Percentiles rank a stretch among this genome's conserved stretches.
phyloP scores from a whole-genome alignment of 23 red algal species.

The Pyropia yezoensis region DNA sequence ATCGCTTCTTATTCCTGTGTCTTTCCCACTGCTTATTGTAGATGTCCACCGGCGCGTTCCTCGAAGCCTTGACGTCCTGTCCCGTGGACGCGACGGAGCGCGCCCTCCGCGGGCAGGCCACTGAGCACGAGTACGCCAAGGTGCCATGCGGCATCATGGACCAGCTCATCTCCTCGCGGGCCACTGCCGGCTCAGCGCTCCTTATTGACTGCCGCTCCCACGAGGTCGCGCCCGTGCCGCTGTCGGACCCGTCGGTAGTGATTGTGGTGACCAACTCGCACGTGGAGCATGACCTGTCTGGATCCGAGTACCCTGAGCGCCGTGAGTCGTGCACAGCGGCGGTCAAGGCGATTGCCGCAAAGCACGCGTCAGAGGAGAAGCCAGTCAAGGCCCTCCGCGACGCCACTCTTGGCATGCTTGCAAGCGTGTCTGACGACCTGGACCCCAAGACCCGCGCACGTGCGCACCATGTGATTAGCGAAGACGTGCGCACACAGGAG shows the following conservation, averaged over 20 bases:
- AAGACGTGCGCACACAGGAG: conserved; percentile 67
- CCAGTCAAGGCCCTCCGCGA: conserved; percentile 67
- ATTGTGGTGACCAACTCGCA: conserved; percentile 84
- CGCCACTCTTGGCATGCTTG: conserved; percentile 64
- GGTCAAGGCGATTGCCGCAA: conserved; percentile 42
- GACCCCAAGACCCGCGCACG: conserved; percentile 53
- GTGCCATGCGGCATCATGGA: conserved; percentile 99
- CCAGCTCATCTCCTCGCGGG: conserved; percentile 88
- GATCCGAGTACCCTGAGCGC: conserved; percentile 78
- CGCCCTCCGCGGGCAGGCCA: conserved; percentile 67
- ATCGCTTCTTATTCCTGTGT: not conserved
- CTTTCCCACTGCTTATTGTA: not conserved
- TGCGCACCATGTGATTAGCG: conserved; percentile 79
- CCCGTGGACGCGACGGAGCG: conserved; percentile 44
- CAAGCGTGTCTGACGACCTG: conserved; percentile 33
- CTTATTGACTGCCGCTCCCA: conserved; percentile 88
- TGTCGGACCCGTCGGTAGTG: conserved; percentile 71
- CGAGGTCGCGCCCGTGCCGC: conserved; percentile 30
- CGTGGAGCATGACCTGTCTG: conserved; percentile 71
- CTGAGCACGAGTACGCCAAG: conserved; percentile 86
- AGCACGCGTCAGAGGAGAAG: conserved; percentile 2
- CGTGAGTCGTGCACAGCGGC: conserved; percentile 49
- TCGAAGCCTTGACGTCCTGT: conserved; percentile 47
- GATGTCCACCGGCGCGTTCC: conserved; percentile 71
- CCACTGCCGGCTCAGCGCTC: conserved; percentile 45